phyloP scores from a whole-genome alignment of 2,329 filamentous ascomycete genomes.

The Aspergillus bombycis region DNA sequence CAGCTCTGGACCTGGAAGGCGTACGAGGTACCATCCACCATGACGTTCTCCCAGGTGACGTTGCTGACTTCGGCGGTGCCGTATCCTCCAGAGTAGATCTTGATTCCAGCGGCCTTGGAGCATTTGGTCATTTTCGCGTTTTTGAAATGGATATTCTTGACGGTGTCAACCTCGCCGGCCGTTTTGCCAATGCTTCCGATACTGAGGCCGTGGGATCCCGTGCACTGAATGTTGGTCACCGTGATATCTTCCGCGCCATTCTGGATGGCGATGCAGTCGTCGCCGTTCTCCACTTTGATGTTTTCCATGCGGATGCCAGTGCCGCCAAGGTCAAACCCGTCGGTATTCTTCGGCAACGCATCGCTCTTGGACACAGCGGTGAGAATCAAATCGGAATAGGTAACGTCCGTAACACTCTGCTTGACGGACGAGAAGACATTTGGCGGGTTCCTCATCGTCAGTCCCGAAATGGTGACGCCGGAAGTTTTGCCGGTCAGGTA shows the following conservation, averaged over 20 bases:
- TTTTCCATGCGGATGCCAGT: neutral
- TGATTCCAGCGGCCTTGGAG: constrained; percentile 52
- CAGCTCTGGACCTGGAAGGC: constrained; percentile 1
- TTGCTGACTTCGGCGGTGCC: constrained; percentile 4
- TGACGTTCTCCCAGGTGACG: constrained; percentile 6
- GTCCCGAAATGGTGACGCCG: neutral
- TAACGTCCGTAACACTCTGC: neutral
- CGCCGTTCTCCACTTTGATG: neutral
- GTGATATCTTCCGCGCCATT: constrained; percentile 44
- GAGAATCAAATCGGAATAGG: neutral
- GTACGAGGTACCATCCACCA: neutral
- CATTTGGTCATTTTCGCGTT: constrained; percentile 46
- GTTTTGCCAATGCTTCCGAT: constrained; percentile 51
- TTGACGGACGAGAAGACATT: neutral
- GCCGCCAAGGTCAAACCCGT: neutral
- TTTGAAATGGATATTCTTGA: constrained; percentile 48
- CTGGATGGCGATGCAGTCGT: constrained; percentile 52
- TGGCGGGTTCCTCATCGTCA: neutral
- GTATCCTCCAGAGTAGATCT: constrained; percentile 23
- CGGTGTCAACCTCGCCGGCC: constrained; percentile 37
- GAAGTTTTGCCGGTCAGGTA: neutral
- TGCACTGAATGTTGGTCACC: constrained; percentile 48
- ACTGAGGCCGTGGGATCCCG: constrained; percentile 52
- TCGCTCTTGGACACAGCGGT: neutral
- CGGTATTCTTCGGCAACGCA: neutral